These are phyloP conservation scores for Castanea crenata DNA, from an alignment of 306 rosid species.

Conservation along the genomic window DNA sequence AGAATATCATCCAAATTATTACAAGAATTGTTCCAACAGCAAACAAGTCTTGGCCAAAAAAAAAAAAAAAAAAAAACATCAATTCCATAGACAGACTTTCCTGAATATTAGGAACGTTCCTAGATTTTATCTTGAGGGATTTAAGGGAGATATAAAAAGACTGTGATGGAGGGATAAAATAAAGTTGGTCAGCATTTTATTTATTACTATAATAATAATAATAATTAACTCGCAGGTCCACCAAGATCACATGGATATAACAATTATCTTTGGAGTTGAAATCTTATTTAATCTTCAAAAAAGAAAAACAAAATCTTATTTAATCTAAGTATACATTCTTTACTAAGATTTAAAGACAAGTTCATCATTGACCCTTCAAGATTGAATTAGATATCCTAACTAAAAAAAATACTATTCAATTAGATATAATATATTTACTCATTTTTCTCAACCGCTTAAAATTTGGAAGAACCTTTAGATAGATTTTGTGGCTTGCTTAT, in stretches of 20 bases:
- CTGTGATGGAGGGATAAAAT: not conserved
- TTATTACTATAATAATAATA: not conserved
- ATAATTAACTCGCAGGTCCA: not conserved
- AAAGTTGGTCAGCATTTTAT: not conserved
- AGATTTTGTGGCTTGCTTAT: no score
- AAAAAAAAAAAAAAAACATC: not conserved
- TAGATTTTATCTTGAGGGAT: not conserved
- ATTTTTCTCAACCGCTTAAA: not conserved
- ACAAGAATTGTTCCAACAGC: not conserved
- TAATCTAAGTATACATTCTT: not conserved
- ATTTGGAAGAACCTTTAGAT: not conserved
- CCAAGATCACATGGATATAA: not conserved
- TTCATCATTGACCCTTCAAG: not conserved
- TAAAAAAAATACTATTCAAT: not conserved
- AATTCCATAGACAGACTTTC: not conserved
- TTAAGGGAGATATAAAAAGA: not conserved
- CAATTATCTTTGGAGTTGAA: not conserved
- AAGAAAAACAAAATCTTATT: no score
- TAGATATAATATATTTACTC: not conserved
- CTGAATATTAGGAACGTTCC: not conserved
- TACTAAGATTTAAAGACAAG: not conserved
- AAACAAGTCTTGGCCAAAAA: not conserved
- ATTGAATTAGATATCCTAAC: not conserved
- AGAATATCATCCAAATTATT: not conserved
- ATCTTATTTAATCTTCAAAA: not conserved